phyloP scores from a whole-genome alignment of 306 rosid species.

The Cucumis melo region DNA sequence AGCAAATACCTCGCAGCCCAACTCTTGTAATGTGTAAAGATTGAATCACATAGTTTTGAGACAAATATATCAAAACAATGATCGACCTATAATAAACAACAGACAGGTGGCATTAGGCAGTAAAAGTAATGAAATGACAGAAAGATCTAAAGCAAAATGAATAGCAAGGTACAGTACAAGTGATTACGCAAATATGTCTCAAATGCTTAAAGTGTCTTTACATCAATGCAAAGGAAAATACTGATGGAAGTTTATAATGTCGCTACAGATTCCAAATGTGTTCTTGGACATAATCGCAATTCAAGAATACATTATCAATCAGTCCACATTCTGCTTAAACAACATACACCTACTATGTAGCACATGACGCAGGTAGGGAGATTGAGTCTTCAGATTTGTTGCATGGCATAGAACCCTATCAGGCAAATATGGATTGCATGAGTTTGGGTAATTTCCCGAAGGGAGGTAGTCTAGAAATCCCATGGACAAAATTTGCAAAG shows the following conservation, averaged over 20 bases:
- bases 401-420: neutral
- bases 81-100: slow-evolving; percentile 45
- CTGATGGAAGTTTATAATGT: neutral
- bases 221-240: neutral
- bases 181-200: neutral
- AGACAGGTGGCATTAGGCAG: neutral
- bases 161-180: neutral
- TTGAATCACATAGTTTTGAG: slow-evolving; percentile 60
- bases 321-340: neutral
- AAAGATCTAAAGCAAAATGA: neutral
- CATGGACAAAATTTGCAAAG: neutral
- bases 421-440: neutral
- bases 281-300: neutral
- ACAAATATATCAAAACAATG: slow-evolving; percentile 91
- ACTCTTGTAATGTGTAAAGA: slow-evolving; percentile 81
- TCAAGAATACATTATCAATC: neutral
- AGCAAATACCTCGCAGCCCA: slow-evolving; percentile 86
- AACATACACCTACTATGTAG: neutral
- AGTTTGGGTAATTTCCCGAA: neutral
- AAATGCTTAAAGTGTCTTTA: neutral
- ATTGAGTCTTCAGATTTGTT: neutral
- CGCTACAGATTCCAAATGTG: neutral
- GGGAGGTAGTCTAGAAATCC: neutral
- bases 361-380: neutral
- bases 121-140: neutral